Conservation (phyloP, 1,284 basidiomycete genomes). For the Ganoderma multipileum region DNA sequence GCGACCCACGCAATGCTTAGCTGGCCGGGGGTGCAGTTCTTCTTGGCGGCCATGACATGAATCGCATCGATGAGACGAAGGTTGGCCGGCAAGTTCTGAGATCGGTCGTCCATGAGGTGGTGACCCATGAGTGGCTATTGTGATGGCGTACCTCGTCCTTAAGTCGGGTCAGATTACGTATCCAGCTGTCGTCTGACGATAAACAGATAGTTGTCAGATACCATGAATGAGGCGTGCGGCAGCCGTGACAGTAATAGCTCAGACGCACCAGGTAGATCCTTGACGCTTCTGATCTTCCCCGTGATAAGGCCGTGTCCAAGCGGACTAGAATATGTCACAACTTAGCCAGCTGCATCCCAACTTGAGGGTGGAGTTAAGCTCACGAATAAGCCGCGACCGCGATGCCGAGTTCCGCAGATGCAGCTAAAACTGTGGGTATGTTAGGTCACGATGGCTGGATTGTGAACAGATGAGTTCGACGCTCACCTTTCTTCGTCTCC, state of each 20-base stretch:
- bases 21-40: constrained; percentile 59
- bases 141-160: constrained; percentile 15
- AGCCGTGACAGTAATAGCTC: not conserved
- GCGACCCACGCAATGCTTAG: constrained; percentile 69
- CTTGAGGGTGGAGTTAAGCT: constrained; percentile 16
- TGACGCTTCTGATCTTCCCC: constrained; percentile 51
- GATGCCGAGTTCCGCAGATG: constrained; percentile 52
- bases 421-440: constrained; percentile 41
- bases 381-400: constrained; percentile 62
- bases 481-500: constrained; percentile 50
- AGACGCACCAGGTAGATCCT: constrained; percentile 48
- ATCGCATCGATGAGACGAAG: constrained; percentile 15
- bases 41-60: constrained; percentile 49
- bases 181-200: not conserved
- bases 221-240: no score
- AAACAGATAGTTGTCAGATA: not conserved
- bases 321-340: constrained; percentile 41
- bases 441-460: not conserved
- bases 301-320: constrained; percentile 64
- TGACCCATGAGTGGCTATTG: no score
- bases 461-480: not conserved
- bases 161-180: constrained; percentile 9
- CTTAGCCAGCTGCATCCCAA: not conserved
- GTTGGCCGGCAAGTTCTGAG: constrained; percentile 16
- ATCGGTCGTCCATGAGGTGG: not conserved